These are phyloP conservation scores for Venturia oleaginea DNA, from an alignment of 2,329 filamentous ascomycete species.

Conservation along the genomic window DNA sequence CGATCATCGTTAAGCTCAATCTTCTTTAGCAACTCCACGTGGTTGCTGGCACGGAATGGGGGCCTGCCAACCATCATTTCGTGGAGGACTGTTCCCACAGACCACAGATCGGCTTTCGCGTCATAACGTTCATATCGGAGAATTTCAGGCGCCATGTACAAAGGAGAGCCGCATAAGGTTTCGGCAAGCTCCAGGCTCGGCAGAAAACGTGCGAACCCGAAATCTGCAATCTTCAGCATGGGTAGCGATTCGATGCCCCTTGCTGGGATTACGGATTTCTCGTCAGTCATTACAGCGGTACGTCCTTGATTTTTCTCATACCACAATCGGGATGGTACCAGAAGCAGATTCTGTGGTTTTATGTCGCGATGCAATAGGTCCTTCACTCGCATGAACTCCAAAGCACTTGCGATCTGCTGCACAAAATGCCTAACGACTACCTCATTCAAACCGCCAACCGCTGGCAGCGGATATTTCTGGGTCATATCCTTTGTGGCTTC, in stretches of 20 bases:
- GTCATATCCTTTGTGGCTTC: conserved; percentile 83
- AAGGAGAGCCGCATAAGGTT: conserved; percentile 87
- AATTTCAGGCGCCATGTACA: conserved; percentile 99
- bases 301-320: conserved; percentile 55
- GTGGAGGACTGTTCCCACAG: conserved; percentile 87
- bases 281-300: conserved; percentile 68
- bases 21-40: conserved; percentile 84
- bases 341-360: conserved; percentile 90
- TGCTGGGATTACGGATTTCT: conserved; percentile 70
- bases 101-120: conserved; percentile 95
- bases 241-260: conserved; percentile 77
- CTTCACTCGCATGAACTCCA: conserved; percentile 75
- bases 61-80: conserved; percentile 91
- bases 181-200: conserved; percentile 88
- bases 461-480: conserved; percentile 78
- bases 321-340: conserved; percentile 69
- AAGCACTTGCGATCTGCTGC: conserved; percentile 85
- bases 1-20: conserved; percentile 83
- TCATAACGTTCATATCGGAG: conserved; percentile 95
- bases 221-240: conserved; percentile 96
- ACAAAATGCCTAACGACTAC: conserved; percentile 94
- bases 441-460: conserved; percentile 82
- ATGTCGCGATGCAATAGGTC: conserved; percentile 95
- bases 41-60: conserved; percentile 85
- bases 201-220: conserved; percentile 91